These are phyloP conservation scores for Vitis hybrid DNA, from an alignment of 177 flowering plant genomes.

Conservation along the genomic window DNA sequence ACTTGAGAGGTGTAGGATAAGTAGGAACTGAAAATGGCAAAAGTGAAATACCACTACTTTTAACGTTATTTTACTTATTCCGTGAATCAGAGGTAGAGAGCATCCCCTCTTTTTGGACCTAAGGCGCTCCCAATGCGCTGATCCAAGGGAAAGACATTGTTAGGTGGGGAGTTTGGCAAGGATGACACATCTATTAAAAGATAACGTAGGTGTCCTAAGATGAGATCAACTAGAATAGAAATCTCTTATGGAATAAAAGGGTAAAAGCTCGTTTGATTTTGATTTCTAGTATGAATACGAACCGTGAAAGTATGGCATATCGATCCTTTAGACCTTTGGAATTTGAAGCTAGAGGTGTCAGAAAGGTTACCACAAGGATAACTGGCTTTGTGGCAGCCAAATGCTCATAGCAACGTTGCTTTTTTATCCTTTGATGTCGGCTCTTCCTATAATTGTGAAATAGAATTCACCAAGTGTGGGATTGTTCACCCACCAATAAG, in stretches of 20 bases:
- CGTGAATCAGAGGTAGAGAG: no score
- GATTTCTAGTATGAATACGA: constrained; percentile 57
- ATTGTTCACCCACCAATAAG: no score
- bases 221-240: constrained; percentile 61
- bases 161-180: constrained; percentile 64
- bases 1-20: no score
- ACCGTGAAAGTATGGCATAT: constrained; percentile 56
- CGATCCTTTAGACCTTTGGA: constrained; percentile 41
- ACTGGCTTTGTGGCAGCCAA: constrained; percentile 31
- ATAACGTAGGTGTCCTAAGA: constrained; percentile 61
- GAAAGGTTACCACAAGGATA: constrained; percentile 52
- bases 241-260: constrained; percentile 63
- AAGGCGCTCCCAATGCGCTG: no score
- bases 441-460: no score
- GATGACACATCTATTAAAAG: constrained; percentile 63
- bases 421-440: no score
- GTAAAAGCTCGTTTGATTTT: constrained; percentile 63
- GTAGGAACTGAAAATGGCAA: no score
- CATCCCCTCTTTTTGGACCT: no score
- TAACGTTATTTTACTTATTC: no score
- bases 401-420: no score
- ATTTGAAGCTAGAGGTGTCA: constrained; percentile 51
- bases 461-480: no score
- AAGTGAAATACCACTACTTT: no score
- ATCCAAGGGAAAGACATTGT: constrained; percentile 37